Percentiles rank a stretch among this genome's conserved stretches.
phyloP scores from a whole-genome alignment of 768 basidiomycete species.

The Sporobolomyces phaffii region DNA sequence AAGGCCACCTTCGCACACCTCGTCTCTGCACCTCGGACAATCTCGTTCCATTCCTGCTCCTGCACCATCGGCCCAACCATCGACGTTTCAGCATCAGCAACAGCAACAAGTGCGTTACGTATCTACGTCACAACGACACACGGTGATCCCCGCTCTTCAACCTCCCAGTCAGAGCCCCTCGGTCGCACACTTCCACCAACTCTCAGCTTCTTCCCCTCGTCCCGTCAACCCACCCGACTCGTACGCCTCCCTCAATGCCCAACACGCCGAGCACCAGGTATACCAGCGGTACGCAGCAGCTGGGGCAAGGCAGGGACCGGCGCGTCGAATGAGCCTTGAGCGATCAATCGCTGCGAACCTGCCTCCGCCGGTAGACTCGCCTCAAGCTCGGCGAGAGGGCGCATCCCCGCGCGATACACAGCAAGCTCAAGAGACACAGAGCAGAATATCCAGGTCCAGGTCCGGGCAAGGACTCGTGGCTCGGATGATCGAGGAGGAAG shows the following conservation, averaged over 20 bases:
- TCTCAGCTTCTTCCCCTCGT: not conserved
- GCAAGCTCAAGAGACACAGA: not conserved
- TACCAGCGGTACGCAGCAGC: no score
- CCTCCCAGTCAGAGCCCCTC: not conserved
- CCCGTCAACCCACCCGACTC: no score
- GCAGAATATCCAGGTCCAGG: not conserved
- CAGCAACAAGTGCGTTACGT: no score
- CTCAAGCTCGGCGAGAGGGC: not conserved
- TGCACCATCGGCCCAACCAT: no score
- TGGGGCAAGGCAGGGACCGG: not conserved
- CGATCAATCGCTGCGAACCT: conserved; percentile 1
- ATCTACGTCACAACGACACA: no score
- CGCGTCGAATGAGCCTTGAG: not conserved
- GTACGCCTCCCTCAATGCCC: no score
- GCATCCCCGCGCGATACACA: not conserved
- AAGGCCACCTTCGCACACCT: not conserved
- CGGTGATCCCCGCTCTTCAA: no score
- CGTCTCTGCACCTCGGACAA: not conserved
- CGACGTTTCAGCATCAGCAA: no score
- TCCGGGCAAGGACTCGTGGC: not conserved
- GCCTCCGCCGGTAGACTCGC: not conserved
- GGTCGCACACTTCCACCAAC: not conserved
- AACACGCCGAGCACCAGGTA: no score
- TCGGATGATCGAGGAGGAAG: not conserved
- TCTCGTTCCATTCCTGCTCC: conserved; percentile 1